phyloP scores from a whole-genome alignment of 176 grass and related monocot genomes.

The Raddia guianensis region DNA sequence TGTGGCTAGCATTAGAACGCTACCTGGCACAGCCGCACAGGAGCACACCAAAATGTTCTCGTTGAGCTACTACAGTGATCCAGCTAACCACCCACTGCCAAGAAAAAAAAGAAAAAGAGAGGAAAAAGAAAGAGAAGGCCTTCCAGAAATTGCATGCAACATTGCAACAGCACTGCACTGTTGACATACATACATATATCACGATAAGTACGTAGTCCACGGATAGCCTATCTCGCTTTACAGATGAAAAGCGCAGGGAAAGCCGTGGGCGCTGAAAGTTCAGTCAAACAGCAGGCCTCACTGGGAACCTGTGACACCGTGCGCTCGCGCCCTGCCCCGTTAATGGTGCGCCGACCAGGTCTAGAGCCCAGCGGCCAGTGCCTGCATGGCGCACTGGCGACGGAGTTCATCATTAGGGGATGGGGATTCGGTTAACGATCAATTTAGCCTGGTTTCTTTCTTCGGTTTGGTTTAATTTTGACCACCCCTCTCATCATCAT shows the following conservation, averaged over 20 bases:
- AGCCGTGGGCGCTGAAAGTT: conserved; percentile 32
- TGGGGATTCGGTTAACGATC: too few relatives aligned
- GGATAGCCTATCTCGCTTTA: conserved; percentile 28
- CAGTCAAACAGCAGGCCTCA: conserved; percentile 40
- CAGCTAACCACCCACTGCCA: conserved; percentile 29
- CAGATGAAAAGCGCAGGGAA: conserved; percentile 41
- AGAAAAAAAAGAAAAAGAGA: neutral
- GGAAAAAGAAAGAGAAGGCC: neutral
- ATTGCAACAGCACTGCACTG: neutral
- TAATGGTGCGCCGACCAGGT: conserved; percentile 10
- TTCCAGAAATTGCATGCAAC: neutral
- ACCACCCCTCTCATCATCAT: too few relatives aligned
- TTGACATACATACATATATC: neutral
- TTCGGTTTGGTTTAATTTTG: too few relatives aligned
- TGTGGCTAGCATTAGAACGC: too few relatives aligned
- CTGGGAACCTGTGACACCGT: conserved; percentile 50
- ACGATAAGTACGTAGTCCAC: conserved; percentile 49
- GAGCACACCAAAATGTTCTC: too few relatives aligned
- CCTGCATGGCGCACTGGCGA: neutral
- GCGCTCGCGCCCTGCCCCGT: conserved; percentile 13
- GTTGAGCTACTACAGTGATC: conserved; percentile 24
- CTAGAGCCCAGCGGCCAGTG: neutral
- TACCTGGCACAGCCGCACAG: too few relatives aligned
- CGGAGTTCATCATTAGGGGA: too few relatives aligned
- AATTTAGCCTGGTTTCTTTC: too few relatives aligned